Conservation (phyloP, 2,329 filamentous ascomycete species). For the Mycosphaerella sp. region DNA sequence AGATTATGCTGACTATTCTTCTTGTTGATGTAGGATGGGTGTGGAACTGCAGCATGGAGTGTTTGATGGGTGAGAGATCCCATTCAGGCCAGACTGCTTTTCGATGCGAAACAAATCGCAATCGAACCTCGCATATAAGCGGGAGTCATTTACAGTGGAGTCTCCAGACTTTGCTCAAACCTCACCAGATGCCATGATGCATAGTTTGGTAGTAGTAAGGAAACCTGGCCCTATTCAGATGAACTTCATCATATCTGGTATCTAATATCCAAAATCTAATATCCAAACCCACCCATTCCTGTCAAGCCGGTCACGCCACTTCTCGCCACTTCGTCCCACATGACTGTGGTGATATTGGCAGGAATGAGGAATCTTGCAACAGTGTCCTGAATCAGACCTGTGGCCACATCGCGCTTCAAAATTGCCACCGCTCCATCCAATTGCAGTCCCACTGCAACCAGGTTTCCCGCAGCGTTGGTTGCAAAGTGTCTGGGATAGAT, state of each 20-base stretch:
- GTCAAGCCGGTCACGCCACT: slow-evolving; percentile 6
- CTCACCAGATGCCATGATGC: too few species aligned
- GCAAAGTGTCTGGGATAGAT: slow-evolving; percentile 61
- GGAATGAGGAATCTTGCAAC: slow-evolving; percentile 31
- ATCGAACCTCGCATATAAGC: too few species aligned
- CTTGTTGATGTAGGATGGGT: slow-evolving; percentile 59
- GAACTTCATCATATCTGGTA: too few species aligned
- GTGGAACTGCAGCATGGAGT: slow-evolving; percentile 83
- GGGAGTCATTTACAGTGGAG: too few species aligned
- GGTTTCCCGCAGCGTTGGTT: slow-evolving; percentile 57
- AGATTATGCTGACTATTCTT: slow-evolving; percentile 14
- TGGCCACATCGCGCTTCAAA: slow-evolving; percentile 53
- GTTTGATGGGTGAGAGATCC: slow-evolving; percentile 71
- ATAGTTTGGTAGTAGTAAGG: too few species aligned
- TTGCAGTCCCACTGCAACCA: slow-evolving; percentile 63
- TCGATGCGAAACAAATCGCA: too few species aligned
- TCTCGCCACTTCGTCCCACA: slow-evolving; percentile 28
- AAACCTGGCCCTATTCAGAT: too few species aligned
- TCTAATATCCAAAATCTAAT: too few species aligned
- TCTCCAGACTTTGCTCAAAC: too few species aligned
- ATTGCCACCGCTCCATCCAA: slow-evolving; percentile 55
- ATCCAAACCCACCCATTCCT: not conserved
- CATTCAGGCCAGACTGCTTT: too few species aligned
- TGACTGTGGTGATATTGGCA: slow-evolving; percentile 35
- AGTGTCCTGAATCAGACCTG: slow-evolving; percentile 53